Evolutionary conservation across 2,329 filamentous ascomycete genomes (phyloP).

Genomic region (Thielaviopsis populi): DNA sequence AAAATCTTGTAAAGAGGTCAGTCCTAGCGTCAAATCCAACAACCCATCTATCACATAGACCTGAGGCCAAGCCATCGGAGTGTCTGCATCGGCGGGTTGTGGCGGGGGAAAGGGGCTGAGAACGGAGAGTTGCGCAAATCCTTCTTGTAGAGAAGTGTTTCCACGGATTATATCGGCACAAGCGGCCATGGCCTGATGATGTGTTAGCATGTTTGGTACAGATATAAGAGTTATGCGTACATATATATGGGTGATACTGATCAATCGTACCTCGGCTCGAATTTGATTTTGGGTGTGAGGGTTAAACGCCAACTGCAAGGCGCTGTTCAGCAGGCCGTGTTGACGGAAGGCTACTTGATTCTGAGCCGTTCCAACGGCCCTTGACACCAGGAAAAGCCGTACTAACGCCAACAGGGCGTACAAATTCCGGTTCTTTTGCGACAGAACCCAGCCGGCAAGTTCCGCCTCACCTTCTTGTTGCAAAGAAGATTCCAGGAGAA

Average conservation of each 20-base stretch:
- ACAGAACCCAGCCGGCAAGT: slow-evolving; percentile 58
- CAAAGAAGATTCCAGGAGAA: slow-evolving; percentile 46
- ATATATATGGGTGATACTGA: not conserved
- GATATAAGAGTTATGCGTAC: not conserved
- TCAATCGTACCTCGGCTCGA: slow-evolving; percentile 56
- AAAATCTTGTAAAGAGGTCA: slow-evolving; percentile 51
- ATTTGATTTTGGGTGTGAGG: slow-evolving; percentile 58
- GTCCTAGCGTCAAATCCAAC: slow-evolving; percentile 62
- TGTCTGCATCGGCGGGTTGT: slow-evolving; percentile 24
- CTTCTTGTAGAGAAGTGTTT: slow-evolving; percentile 68
- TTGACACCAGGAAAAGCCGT: slow-evolving; percentile 67
- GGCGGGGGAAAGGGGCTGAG: slow-evolving; percentile 24
- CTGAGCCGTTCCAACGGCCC: slow-evolving; percentile 62
- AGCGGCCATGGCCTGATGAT: slow-evolving; percentile 54
- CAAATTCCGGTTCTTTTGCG: slow-evolving; percentile 74
- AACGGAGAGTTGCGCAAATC: slow-evolving; percentile 77
- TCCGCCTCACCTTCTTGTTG: slow-evolving; percentile 36
- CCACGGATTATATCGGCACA: slow-evolving; percentile 80
- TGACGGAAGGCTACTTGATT: slow-evolving; percentile 83
- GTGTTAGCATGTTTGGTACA: not conserved
- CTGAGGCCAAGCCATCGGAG: slow-evolving; percentile 27
- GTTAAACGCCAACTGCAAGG: slow-evolving; percentile 71
- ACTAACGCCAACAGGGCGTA: slow-evolving; percentile 81
- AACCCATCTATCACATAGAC: slow-evolving; percentile 91
- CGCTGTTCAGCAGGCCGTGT: slow-evolving; percentile 61